phyloP scores from a whole-genome alignment of 345 rosid species.

The Draba incana region DNA sequence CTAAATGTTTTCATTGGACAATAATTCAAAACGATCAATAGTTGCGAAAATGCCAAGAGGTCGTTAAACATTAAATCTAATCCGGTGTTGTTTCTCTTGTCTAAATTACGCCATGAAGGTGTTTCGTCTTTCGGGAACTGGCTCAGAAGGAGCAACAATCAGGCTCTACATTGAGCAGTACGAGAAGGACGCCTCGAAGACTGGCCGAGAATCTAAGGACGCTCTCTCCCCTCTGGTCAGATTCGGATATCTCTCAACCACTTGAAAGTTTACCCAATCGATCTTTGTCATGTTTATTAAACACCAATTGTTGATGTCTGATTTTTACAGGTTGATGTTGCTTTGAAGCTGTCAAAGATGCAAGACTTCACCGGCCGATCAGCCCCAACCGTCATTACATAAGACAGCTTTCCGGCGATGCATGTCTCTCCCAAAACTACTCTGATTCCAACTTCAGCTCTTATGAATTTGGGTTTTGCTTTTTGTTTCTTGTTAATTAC shows the following conservation, averaged over 20 bases:
- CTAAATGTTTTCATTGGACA: background rate
- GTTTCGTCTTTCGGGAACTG: conserved; percentile 93
- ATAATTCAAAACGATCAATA: background rate
- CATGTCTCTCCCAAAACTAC: background rate
- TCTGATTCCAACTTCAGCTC: conserved; percentile 14
- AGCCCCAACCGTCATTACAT: conserved; percentile 90
- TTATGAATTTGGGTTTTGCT: conserved; percentile 1
- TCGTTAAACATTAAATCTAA: background rate
- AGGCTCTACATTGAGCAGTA: conserved; percentile 92
- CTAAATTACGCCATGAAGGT: conserved; percentile 45
- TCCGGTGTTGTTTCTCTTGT: background rate
- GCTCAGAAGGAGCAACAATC: conserved; percentile 93
- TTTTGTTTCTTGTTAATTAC: conserved; percentile 4
- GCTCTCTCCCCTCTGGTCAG: conserved; percentile 84
- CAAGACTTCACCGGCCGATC: conserved; percentile 85
- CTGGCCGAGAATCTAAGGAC: conserved; percentile 76
- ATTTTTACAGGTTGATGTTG: conserved; percentile 71
- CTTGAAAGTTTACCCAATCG: background rate
- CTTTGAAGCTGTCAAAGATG: conserved; percentile 87
- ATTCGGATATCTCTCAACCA: conserved; percentile 6
- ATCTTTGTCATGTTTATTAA: background rate
- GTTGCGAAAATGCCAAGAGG: background rate
- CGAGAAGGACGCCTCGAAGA: conserved; percentile 78
- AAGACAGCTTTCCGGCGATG: conserved; percentile 7
- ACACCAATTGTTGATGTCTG: conserved; percentile 14